These are phyloP conservation scores for Imleria badia DNA, from an alignment of 768 basidiomycete genomes.

Conservation along the genomic window DNA sequence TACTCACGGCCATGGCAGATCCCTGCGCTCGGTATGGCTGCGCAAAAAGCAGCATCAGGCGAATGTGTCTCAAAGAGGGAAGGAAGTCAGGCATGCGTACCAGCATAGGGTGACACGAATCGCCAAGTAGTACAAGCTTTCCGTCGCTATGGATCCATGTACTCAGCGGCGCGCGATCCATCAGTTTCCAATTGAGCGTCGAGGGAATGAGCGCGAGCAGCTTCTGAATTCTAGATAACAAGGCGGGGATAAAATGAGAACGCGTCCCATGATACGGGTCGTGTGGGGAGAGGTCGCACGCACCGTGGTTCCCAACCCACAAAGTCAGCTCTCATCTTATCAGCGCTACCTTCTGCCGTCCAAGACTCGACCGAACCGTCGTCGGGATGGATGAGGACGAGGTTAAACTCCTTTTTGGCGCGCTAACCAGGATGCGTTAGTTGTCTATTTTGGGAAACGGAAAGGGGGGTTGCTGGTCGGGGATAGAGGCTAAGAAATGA, in stretches of 20 bases:
- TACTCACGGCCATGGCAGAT: slow-evolving; percentile 50
- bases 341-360: slow-evolving; percentile 40
- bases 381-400: slow-evolving; percentile 46
- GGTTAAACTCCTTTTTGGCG: slow-evolving; percentile 42
- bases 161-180: slow-evolving; percentile 47
- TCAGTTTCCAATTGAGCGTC: slow-evolving; percentile 47
- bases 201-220: slow-evolving; percentile 45
- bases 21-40: slow-evolving; percentile 57
- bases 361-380: slow-evolving; percentile 43
- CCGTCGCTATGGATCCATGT: slow-evolving; percentile 49
- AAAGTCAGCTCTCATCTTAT: slow-evolving; percentile 49
- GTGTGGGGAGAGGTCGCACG: slow-evolving; percentile 7
- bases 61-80: background rate
- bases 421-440: slow-evolving; percentile 20
- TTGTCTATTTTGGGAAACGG: background rate
- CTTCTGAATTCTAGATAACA: slow-evolving; percentile 40
- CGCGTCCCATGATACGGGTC: background rate
- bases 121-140: slow-evolving; percentile 48
- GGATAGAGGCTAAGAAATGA: background rate
- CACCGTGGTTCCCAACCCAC: slow-evolving; percentile 50
- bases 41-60: background rate
- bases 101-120: slow-evolving; percentile 59
- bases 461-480: no score
- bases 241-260: background rate
- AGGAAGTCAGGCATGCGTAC: slow-evolving; percentile 13